Evolutionary conservation across 1,284 basidiomycete genomes (phyloP).

Genomic region (Fomitopsis palustris): DNA sequence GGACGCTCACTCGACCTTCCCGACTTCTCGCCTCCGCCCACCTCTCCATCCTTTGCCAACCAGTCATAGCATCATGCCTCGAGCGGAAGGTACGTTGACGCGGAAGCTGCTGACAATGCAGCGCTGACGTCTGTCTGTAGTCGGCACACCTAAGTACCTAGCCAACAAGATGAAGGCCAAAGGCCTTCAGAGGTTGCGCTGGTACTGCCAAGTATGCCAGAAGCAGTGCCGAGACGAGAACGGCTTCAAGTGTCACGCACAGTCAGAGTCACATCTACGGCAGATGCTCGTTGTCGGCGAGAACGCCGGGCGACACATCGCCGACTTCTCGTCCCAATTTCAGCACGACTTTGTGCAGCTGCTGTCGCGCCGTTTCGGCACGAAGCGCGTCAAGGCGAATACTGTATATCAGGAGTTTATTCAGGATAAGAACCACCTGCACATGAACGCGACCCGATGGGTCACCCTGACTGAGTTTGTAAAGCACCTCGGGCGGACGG

Average conservation of each 20-base stretch:
- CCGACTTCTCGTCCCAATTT: constrained; percentile 87
- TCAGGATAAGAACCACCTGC: constrained; percentile 89
- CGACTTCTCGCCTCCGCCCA: background rate
- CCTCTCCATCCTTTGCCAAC: background rate
- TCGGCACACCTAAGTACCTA: constrained; percentile 87
- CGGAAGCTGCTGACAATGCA: background rate
- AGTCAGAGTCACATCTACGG: constrained; percentile 86
- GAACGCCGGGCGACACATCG: constrained; percentile 87
- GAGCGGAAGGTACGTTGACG: constrained; percentile 63
- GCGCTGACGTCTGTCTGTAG: constrained; percentile 32
- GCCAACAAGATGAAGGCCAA: constrained; percentile 97
- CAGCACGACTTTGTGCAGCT: constrained; percentile 90
- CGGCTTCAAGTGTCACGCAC: constrained; percentile 91
- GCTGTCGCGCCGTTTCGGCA: constrained; percentile 88
- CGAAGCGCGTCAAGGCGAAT: constrained; percentile 92
- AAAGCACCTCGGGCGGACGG: constrained; percentile 86
- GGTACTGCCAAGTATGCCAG: constrained; percentile 97
- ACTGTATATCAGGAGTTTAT: constrained; percentile 99
- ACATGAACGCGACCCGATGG: constrained; percentile 99
- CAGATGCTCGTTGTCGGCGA: constrained; percentile 97
- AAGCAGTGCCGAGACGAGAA: constrained; percentile 97
- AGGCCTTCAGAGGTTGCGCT: constrained; percentile 87
- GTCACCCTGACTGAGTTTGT: constrained; percentile 94
- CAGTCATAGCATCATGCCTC: constrained; percentile 52
- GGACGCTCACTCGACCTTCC: background rate